Conservation (phyloP, 208 protist genomes). For the Trypanosoma platydactyli region DNA sequence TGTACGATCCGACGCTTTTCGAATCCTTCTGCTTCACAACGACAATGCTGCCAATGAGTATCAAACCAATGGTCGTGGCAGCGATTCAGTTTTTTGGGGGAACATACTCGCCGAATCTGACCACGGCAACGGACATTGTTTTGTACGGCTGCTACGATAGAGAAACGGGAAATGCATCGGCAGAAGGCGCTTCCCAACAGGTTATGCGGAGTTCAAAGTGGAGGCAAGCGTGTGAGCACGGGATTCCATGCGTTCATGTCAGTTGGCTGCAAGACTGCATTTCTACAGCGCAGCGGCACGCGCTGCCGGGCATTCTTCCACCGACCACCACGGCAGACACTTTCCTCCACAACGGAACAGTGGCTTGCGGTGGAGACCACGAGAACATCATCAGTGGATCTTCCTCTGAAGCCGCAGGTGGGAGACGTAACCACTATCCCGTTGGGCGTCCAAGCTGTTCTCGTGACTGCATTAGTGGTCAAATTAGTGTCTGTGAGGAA, state of each 20-base stretch:
- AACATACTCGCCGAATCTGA: slow-evolving; percentile 59
- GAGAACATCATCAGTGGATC: neutral
- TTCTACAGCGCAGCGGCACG: slow-evolving; percentile 23
- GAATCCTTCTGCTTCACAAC: slow-evolving; percentile 63
- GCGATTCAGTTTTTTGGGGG: slow-evolving; percentile 69
- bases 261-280: slow-evolving; percentile 67
- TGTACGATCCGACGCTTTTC: slow-evolving; percentile 61
- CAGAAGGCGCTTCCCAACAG: neutral
- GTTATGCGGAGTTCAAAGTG: neutral
- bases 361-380: neutral
- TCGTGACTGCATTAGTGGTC: no score
- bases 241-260: slow-evolving; percentile 47
- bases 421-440: neutral
- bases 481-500: no score
- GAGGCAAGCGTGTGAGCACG: slow-evolving; percentile 25
- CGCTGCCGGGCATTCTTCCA: slow-evolving; percentile 11
- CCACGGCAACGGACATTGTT: slow-evolving; percentile 47
- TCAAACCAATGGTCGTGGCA: slow-evolving; percentile 68
- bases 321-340: neutral
- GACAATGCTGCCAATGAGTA: slow-evolving; percentile 35
- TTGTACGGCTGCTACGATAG: slow-evolving; percentile 32
- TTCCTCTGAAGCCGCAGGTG: slow-evolving; percentile 2
- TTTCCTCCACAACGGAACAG: neutral
- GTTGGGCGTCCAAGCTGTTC: neutral
- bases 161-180: neutral